Percentiles rank a stretch among this genome's conserved stretches.
phyloP scores from a whole-genome alignment of 2,329 filamentous ascomycete genomes.

The Sporothrix brasiliensis region DNA sequence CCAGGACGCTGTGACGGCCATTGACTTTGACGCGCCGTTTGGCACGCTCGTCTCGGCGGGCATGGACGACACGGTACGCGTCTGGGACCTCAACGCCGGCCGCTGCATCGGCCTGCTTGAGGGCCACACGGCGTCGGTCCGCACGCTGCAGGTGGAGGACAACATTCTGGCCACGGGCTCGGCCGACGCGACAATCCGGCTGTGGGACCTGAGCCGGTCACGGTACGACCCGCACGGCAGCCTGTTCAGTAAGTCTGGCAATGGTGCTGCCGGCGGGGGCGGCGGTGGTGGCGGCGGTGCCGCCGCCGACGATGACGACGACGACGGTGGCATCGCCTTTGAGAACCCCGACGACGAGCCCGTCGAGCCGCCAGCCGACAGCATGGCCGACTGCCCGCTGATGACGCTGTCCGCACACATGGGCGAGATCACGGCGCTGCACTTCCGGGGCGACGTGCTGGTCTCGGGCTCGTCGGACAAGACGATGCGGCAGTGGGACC shows the following conservation, averaged over 20 bases:
- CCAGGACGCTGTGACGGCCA: slow-evolving; percentile 79
- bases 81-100: slow-evolving; percentile 95
- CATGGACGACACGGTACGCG: slow-evolving; percentile 88
- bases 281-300: slow-evolving; percentile 54
- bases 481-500: slow-evolving; percentile 95
- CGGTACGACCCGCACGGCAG: slow-evolving; percentile 75
- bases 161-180: slow-evolving; percentile 94
- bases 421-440: slow-evolving; percentile 89
- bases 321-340: slow-evolving; percentile 71
- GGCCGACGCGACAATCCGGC: slow-evolving; percentile 87
- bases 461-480: slow-evolving; percentile 97
- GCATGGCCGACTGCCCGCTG: slow-evolving; percentile 87
- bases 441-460: slow-evolving; percentile 85
- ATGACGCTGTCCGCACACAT: slow-evolving; percentile 88
- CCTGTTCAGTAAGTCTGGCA: slow-evolving; percentile 55
- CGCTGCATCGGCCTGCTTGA: slow-evolving; percentile 89
- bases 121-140: slow-evolving; percentile 91
- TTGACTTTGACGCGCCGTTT: slow-evolving; percentile 98
- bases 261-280: slow-evolving; percentile 51
- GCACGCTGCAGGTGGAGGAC: slow-evolving; percentile 90
- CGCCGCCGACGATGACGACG: slow-evolving; percentile 57
- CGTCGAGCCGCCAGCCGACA: slow-evolving; percentile 72
- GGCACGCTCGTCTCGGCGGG: slow-evolving; percentile 91
- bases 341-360: slow-evolving; percentile 69
- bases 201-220: slow-evolving; percentile 92